These are phyloP conservation scores for Schwanniomyces polymorphus DNA, from an alignment of 805 yeast species.

Conservation along the genomic window DNA sequence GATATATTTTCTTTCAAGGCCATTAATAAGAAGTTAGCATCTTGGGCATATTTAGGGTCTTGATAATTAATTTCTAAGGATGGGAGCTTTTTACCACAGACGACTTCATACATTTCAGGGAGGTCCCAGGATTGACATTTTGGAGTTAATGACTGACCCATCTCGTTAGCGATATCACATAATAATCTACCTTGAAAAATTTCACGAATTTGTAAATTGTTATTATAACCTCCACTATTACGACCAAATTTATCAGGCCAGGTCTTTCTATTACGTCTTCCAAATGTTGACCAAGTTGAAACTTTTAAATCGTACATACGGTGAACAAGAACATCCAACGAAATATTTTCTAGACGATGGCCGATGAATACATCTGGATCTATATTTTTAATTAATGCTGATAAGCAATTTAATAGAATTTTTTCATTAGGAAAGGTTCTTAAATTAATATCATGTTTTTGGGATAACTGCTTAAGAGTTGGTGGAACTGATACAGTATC, in stretches of 20 bases:
- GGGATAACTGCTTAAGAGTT: constrained; percentile 65
- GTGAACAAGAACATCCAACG: constrained; percentile 77
- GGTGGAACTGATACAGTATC: constrained; percentile 68
- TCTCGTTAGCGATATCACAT: constrained; percentile 91
- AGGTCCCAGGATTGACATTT: constrained; percentile 95
- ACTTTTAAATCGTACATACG: constrained; percentile 75
- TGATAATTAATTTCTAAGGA: constrained; percentile 75
- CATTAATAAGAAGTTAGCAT: constrained; percentile 64
- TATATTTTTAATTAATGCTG: constrained; percentile 64
- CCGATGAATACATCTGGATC: constrained; percentile 95
- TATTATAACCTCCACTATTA: constrained; percentile 42
- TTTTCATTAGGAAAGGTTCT: constrained; percentile 72
- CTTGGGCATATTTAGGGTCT: constrained; percentile 63
- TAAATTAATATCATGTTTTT: constrained; percentile 50
- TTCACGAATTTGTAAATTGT: constrained; percentile 61
- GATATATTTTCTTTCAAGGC: constrained; percentile 68
- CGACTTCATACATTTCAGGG: constrained; percentile 84
- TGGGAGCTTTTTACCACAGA: constrained; percentile 61
- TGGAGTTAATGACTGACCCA: constrained; percentile 89
- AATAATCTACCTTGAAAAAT: constrained; percentile 81
- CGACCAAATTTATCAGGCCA: constrained; percentile 79
- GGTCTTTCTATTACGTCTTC: constrained; percentile 72
- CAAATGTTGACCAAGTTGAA: constrained; percentile 78
- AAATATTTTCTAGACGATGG: constrained; percentile 76
- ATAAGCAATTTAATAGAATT: constrained; percentile 68